Evolutionary conservation across 2,329 filamentous ascomycete species (phyloP).

Genomic region (Botryotinia convoluta): DNA sequence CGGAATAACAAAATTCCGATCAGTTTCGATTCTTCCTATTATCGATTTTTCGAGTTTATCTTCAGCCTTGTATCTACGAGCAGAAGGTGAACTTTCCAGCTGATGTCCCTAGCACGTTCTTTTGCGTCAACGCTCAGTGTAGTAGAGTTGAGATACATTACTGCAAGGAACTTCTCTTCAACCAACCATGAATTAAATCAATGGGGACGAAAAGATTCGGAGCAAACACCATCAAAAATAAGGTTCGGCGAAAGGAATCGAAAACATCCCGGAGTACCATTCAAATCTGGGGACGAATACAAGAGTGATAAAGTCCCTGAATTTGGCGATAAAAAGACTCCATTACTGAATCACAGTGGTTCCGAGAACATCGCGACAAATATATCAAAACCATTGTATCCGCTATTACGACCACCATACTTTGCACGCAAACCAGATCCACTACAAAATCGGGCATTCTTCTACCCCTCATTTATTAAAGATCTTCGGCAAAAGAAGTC

Average conservation of each 20-base stretch:
- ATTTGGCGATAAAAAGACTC: background rate
- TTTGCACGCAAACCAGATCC: background rate
- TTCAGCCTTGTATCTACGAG: conserved; percentile 2
- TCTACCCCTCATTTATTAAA: background rate
- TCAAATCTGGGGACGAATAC: background rate
- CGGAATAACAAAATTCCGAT: conserved; percentile 15
- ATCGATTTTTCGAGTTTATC: conserved; percentile 2
- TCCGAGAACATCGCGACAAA: background rate
- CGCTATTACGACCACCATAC: background rate
- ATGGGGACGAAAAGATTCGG: background rate
- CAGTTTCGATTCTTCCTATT: background rate
- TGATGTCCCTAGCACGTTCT: conserved; percentile 7
- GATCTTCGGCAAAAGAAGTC: background rate
- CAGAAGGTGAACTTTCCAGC: background rate
- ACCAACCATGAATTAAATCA: background rate
- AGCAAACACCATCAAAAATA: background rate
- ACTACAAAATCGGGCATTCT: background rate
- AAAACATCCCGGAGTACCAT: background rate
- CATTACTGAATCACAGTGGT: background rate
- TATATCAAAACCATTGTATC: background rate
- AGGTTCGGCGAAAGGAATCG: background rate
- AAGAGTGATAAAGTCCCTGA: background rate
- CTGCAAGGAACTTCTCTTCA: background rate
- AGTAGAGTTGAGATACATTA: background rate
- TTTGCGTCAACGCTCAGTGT: background rate